Evolutionary conservation across 371 early-diverging fungal species (phyloP).

Genomic region (Mucor circinelloides): DNA sequence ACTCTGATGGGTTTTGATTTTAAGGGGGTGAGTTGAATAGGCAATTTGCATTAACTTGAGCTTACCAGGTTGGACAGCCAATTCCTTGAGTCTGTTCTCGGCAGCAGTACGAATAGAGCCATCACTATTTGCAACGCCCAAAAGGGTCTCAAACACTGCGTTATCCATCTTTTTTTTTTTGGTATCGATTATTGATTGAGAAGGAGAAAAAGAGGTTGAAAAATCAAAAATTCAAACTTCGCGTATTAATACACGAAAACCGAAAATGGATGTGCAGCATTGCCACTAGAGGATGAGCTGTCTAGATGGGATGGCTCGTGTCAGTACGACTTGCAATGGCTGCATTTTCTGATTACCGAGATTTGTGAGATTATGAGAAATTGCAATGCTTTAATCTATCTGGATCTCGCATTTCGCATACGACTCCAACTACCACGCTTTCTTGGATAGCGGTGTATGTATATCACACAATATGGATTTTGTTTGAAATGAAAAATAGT

Average conservation of each 20-base stretch:
- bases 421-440: not conserved
- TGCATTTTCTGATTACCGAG: too few relatives aligned
- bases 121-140: conserved; percentile 70
- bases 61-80: conserved; percentile 64
- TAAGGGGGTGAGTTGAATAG: not conserved
- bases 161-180: conserved; percentile 60
- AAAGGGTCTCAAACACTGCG: conserved; percentile 70
- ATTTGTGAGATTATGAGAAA: too few relatives aligned
- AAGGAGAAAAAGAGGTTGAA: not conserved
- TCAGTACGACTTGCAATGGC: too few relatives aligned
- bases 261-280: not conserved
- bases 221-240: conserved; percentile 5
- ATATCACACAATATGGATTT: not conserved
- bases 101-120: conserved; percentile 67
- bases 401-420: too few relatives aligned
- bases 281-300: not conserved
- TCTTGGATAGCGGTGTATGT: not conserved
- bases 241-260: not conserved
- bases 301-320: too few relatives aligned
- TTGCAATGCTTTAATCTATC: too few relatives aligned
- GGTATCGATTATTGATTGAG: not conserved
- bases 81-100: conserved; percentile 71
- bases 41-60: not conserved
- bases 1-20: conserved; percentile 43
- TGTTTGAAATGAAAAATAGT: not conserved